Evolutionary conservation across 345 rosid genomes (phyloP).

Genomic region (Populus tremula): DNA sequence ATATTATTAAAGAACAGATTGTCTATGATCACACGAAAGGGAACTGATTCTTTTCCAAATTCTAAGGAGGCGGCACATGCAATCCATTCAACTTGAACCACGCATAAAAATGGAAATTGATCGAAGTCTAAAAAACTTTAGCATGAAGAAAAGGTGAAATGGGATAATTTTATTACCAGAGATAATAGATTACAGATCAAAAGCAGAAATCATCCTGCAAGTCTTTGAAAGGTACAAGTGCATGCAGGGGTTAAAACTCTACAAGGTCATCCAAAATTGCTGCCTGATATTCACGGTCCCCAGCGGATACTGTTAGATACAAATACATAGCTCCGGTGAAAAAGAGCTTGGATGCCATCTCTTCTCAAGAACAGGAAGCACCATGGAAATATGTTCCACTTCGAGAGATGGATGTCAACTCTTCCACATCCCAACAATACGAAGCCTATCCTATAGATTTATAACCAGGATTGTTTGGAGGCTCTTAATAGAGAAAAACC

Average conservation of each 20-base stretch:
- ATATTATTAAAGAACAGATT: too few relatives aligned
- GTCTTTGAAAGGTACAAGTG: background rate
- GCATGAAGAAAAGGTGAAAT: too few relatives aligned
- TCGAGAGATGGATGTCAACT: background rate
- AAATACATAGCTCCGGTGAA: conserved; percentile 10
- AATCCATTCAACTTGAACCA: background rate
- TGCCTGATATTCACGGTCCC: conserved; percentile 18
- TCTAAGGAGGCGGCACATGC: background rate
- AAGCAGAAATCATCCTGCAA: background rate
- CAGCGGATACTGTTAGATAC: conserved; percentile 29
- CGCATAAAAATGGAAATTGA: background rate
- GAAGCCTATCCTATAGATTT: conserved; percentile 1
- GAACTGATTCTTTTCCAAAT: too few relatives aligned
- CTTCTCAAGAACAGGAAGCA: conserved; percentile 4
- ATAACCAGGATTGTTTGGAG: background rate
- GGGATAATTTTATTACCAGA: conserved; percentile 16
- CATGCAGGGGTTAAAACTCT: conserved; percentile 23
- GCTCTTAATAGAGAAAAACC: background rate
- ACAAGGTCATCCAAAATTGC: conserved; percentile 49
- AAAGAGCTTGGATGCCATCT: conserved; percentile 24
- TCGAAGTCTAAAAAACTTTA: background rate
- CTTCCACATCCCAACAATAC: conserved; percentile 18
- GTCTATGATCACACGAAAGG: too few relatives aligned
- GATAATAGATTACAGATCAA: conserved; percentile 16
- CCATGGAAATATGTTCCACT: background rate